phyloP scores from a whole-genome alignment of 176 grass and related monocot genomes.

The Cymbopogon citratus region DNA sequence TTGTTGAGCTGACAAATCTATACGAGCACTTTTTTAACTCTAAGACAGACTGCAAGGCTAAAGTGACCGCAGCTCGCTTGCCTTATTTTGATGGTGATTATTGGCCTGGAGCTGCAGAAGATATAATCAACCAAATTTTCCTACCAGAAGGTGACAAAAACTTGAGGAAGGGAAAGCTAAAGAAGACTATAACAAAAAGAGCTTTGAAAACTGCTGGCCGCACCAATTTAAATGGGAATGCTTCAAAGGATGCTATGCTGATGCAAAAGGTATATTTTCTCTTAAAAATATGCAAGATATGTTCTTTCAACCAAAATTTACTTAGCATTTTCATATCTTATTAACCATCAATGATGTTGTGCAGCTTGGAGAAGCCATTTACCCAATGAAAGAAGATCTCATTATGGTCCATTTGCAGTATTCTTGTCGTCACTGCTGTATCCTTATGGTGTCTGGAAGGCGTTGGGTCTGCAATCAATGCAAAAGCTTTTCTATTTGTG shows the following conservation, averaged over 20 bases:
- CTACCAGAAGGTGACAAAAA: conserved; percentile 56
- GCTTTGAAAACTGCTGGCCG: conserved; percentile 60
- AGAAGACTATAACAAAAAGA: conserved; percentile 67
- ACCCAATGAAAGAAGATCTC: conserved; percentile 91
- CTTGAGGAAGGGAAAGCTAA: conserved; percentile 65
- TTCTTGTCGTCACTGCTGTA: conserved; percentile 68
- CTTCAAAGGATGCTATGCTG: conserved; percentile 78
- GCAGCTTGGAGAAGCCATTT: conserved; percentile 81
- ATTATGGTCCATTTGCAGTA: conserved; percentile 97
- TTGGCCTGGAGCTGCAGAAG: conserved; percentile 91
- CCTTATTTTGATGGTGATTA: conserved; percentile 99
- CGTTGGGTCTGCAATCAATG: conserved; percentile 74
- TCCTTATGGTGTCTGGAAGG: conserved; percentile 76
- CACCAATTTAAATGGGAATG: conserved; percentile 61
- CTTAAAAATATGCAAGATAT: neutral
- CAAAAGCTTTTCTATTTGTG: conserved; percentile 75
- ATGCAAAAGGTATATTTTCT: conserved; percentile 69
- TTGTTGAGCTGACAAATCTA: conserved; percentile 77
- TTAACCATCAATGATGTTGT: conserved; percentile 36
- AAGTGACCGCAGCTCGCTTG: conserved; percentile 70
- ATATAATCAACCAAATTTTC: conserved; percentile 71
- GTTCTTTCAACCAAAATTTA: neutral
- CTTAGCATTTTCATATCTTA: conserved; percentile 11
- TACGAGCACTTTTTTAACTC: conserved; percentile 74
- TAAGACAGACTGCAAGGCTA: conserved; percentile 60